phyloP scores from a whole-genome alignment of 163 green algal species.

The Chlamydomonas reinhardtii region DNA sequence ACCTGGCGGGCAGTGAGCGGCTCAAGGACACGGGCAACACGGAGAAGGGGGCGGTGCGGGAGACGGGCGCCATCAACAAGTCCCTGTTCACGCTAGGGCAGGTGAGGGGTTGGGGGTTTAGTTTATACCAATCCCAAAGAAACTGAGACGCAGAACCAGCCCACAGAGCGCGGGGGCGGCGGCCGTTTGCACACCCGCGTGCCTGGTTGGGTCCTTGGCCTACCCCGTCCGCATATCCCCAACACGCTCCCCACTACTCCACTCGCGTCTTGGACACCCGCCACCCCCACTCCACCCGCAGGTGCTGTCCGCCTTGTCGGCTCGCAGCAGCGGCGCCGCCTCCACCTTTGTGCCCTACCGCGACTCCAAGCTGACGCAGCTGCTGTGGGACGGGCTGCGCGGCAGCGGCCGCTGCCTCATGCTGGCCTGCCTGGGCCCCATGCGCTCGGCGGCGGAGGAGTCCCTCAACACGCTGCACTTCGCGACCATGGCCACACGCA shows the following conservation, averaged over 20 bases:
- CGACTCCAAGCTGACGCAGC: slow-evolving; percentile 88
- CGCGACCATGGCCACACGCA: slow-evolving; percentile 87
- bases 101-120: slow-evolving; percentile 67
- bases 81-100: slow-evolving; percentile 93
- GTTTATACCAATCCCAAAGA: too few species aligned
- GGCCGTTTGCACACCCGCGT: too few species aligned
- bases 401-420: slow-evolving; percentile 86
- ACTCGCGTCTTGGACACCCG: too few species aligned
- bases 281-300: slow-evolving; percentile 25
- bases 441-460: slow-evolving; percentile 80
- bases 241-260: too few species aligned
- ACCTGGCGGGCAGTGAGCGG: slow-evolving; percentile 83
- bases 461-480: slow-evolving; percentile 91
- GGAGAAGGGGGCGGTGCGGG: slow-evolving; percentile 70
- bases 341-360: slow-evolving; percentile 80
- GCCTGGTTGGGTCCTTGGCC: too few species aligned
- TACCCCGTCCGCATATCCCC: too few species aligned
- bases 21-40: slow-evolving; percentile 77
- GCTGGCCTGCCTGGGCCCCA: slow-evolving; percentile 89
- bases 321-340: slow-evolving; percentile 25
- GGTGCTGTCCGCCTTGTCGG: slow-evolving; percentile 61
- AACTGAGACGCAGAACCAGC: too few species aligned
- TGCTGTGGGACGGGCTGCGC: slow-evolving; percentile 80
- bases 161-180: too few species aligned
- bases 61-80: slow-evolving; percentile 93